Evolutionary conservation across 306 rosid genomes (phyloP), one percentile per base, ranked within the genome.

Genomic region (Vigna unguiculata): DNA sequence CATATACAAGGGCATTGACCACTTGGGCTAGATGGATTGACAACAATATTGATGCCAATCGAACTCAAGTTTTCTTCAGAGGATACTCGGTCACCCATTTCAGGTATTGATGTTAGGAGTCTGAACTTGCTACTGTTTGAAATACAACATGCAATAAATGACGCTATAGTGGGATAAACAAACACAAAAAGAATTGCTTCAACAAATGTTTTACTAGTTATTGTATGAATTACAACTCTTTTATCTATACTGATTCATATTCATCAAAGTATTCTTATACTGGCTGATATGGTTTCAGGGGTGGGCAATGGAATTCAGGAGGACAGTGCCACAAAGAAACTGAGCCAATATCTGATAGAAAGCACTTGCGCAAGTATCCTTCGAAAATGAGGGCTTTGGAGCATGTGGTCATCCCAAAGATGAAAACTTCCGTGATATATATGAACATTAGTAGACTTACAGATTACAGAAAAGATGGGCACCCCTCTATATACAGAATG

Each of bases 281-380:
- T 75, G 17, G 72, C 41, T 66, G 41, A 80, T 70, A 24, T 85
- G 77, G 48, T 74, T 84, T 87, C 89, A 96, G 99, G 16, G 93
- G 98, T 63, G 99, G 99, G 43, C 93, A 85, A 46, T 96, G 99
- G 99, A 92, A 96, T 75, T 92, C 99, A 1, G 97, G 99, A 51
- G 99, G 99, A 68, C 91, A 88, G 49, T 96, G 99, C 84, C 85
- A 86, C 85, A 85, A 83, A 77, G 97, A 95, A 83, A 83, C 82
- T 0, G 93, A 89, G 52, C 99, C 98, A 22, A 92, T 96, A 79
- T 78, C 71, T n/a, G 88, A 87, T 47, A 65, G 74, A 67, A 63
- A 84, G 36, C 86, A 81, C 67, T 71, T 96, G 22, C 72, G 75
- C 12, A 91, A 89, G 28, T 86, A 95, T 83, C 91, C 96, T 11